Conservation (phyloP, 148 eudicot genomes). For the Beta vulgaris region DNA sequence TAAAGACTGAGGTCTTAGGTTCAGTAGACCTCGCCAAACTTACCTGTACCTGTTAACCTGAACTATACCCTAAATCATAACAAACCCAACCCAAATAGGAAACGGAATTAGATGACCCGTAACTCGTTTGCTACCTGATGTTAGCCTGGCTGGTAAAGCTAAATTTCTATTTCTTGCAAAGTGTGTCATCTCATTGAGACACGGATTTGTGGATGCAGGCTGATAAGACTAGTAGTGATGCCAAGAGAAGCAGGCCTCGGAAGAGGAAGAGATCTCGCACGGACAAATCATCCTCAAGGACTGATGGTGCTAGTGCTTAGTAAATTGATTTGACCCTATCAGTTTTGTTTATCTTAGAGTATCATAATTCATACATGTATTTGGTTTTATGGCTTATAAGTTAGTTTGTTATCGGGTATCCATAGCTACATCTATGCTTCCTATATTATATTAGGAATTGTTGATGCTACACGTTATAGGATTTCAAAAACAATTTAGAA, state of each 20-base stretch:
- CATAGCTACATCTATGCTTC: too few relatives aligned
- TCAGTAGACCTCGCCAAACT: too few relatives aligned
- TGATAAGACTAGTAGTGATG: constrained; percentile 28
- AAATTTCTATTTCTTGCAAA: background rate
- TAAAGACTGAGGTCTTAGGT: background rate
- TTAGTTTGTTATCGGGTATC: too few relatives aligned
- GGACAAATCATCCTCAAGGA: constrained; percentile 29
- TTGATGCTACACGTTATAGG: too few relatives aligned
- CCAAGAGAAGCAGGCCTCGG: constrained; percentile 41
- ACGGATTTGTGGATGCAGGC: constrained; percentile 33
- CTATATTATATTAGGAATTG: too few relatives aligned
- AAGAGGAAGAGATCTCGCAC: constrained; percentile 63
- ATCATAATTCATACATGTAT: too few relatives aligned
- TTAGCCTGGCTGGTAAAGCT: background rate
- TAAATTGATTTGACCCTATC: background rate
- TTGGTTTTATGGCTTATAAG: background rate
- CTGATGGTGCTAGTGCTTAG: constrained; percentile 12
- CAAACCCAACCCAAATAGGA: too few relatives aligned
- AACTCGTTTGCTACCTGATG: too few relatives aligned
- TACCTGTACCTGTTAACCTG: too few relatives aligned
- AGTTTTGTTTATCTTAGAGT: background rate
- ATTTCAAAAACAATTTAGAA: too few relatives aligned
- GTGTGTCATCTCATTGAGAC: background rate
- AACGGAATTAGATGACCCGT: too few relatives aligned
- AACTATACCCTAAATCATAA: too few relatives aligned